Evolutionary conservation across 192 early-diverging fungal genomes (phyloP).

Genomic region (Backusella circina): DNA sequence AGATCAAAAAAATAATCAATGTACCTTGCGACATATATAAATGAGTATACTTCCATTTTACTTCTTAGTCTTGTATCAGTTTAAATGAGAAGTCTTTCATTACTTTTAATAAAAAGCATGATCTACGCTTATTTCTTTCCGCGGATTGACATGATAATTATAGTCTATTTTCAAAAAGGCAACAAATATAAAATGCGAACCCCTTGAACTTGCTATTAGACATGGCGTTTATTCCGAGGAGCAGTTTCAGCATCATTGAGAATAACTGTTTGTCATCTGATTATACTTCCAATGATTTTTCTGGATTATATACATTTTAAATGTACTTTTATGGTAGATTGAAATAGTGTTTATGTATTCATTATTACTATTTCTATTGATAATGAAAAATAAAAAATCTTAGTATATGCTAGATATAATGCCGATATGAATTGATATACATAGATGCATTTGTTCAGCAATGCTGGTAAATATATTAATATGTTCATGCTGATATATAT

Average conservation of each 20-base stretch:
- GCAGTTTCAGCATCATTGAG: not conserved
- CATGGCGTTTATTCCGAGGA: not conserved
- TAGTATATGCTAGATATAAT: not conserved
- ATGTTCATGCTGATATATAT: not conserved
- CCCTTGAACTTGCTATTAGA: not conserved
- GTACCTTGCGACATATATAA: not conserved
- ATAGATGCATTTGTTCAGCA: not conserved
- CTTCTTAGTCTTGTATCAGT: not conserved
- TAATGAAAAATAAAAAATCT: not conserved
- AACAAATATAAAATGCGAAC: not conserved
- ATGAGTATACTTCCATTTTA: not conserved
- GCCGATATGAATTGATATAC: not conserved
- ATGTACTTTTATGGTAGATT: not conserved
- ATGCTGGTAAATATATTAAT: not conserved
- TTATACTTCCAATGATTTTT: not conserved
- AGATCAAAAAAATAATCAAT: not conserved
- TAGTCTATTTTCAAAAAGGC: not conserved
- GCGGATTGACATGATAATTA: not conserved
- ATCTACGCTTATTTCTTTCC: not conserved
- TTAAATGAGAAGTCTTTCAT: not conserved
- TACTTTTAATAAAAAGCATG: not conserved
- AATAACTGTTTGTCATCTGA: not conserved
- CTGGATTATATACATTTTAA: not conserved
- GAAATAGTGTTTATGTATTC: not conserved
- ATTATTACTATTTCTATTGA: not conserved